phyloP scores from a whole-genome alignment of 2,329 filamentous ascomycete species.

The Colletotrichum sojae region DNA sequence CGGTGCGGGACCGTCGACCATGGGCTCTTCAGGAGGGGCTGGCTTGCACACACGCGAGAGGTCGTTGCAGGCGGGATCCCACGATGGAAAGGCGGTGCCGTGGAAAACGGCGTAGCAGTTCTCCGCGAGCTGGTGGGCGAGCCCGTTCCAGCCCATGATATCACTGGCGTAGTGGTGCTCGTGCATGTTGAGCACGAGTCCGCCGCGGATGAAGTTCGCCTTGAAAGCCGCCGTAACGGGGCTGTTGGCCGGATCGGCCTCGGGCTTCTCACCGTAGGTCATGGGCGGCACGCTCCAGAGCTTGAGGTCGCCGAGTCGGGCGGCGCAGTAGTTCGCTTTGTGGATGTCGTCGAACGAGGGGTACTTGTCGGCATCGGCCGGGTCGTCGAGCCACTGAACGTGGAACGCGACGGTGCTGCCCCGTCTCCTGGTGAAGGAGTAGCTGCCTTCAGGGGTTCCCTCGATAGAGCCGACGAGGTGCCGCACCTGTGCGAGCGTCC shows the following conservation, averaged over 20 bases:
- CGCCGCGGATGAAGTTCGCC: constrained; percentile 58
- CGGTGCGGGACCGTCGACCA: constrained; percentile 49
- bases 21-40: constrained; percentile 45
- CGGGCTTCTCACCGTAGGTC: constrained; percentile 56
- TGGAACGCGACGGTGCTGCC: constrained; percentile 52
- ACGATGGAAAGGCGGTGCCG: constrained; percentile 49
- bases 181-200: constrained; percentile 58
- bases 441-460: constrained; percentile 51
- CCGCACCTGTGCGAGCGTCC: constrained; percentile 53
- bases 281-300: constrained; percentile 54
- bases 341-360: constrained; percentile 55
- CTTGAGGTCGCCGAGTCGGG: constrained; percentile 50
- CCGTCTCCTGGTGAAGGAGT: constrained; percentile 54
- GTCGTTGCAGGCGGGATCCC: constrained; percentile 54
- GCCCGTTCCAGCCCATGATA: constrained; percentile 57
- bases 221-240: constrained; percentile 56
- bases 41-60: constrained; percentile 51
- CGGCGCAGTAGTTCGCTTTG: constrained; percentile 50
- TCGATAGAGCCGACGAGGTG: constrained; percentile 58
- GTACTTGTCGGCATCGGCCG: constrained; percentile 17
- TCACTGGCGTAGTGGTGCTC: constrained; percentile 60
- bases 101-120: constrained; percentile 55
- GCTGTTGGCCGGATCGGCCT: constrained; percentile 51
- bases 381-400: constrained; percentile 54
- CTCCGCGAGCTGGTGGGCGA: constrained; percentile 57